phyloP scores from a whole-genome alignment of 805 yeast genomes.

The Candida nonsorbophila region DNA sequence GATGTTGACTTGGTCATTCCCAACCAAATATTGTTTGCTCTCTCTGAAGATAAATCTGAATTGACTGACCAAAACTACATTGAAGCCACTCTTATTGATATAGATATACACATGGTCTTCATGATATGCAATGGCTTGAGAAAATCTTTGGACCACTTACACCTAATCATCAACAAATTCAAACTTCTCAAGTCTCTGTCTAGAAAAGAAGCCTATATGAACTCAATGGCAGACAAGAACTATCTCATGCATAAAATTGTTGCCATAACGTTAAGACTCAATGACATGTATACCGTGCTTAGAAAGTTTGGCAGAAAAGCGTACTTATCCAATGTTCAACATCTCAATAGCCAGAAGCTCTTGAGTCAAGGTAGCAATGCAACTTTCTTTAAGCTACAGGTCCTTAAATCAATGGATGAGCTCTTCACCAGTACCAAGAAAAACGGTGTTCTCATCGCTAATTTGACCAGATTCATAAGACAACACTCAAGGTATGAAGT shows the following conservation, averaged over 20 bases:
- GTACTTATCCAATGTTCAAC: slow-evolving; percentile 38
- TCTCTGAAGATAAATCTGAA: slow-evolving; percentile 2
- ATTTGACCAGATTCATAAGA: slow-evolving; percentile 41
- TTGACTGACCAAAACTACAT: slow-evolving; percentile 2
- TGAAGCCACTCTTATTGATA: slow-evolving; percentile 31
- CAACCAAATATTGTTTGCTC: slow-evolving; percentile 2
- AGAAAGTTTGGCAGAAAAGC: slow-evolving; percentile 45
- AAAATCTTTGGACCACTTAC: slow-evolving; percentile 20
- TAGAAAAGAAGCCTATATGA: slow-evolving; percentile 10
- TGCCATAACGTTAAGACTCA: slow-evolving; percentile 39
- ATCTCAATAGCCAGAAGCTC: slow-evolving; percentile 39
- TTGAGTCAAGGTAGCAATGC: slow-evolving; percentile 18
- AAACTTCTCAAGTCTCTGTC: slow-evolving; percentile 5
- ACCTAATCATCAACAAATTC: slow-evolving; percentile 11
- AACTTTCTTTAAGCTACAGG: slow-evolving; percentile 20
- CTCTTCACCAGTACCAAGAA: slow-evolving; percentile 40
- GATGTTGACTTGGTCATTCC: slow-evolving; percentile 7
- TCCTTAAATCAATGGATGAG: slow-evolving; percentile 27
- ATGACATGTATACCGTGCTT: slow-evolving; percentile 44
- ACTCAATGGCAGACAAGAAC: slow-evolving; percentile 20
- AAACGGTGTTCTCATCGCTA: slow-evolving; percentile 45
- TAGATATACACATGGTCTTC: slow-evolving; percentile 31
- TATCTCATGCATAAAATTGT: slow-evolving; percentile 43
- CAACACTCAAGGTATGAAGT: slow-evolving; percentile 30
- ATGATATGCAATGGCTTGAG: slow-evolving; percentile 20